A percentile compares a stretch with the other conserved stretches of the same genome.
Evolutionary conservation across 345 rosid genomes (phyloP).

Genomic region (Aurinia saxatilis): DNA sequence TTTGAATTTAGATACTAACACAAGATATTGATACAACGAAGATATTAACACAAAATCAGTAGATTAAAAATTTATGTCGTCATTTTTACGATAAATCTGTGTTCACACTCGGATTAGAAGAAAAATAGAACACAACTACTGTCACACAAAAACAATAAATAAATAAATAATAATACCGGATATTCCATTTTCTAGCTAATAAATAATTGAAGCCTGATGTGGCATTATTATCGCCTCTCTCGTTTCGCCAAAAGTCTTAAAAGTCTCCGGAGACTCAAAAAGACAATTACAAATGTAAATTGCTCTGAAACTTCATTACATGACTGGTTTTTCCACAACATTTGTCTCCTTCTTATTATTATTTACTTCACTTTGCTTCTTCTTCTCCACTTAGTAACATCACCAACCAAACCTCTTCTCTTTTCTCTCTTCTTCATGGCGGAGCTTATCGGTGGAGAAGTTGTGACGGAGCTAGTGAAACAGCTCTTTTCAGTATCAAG

Average conservation of each 20-base stretch:
- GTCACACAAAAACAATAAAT: no score
- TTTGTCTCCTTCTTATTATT: not conserved
- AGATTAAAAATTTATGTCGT: no score
- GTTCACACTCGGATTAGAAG: no score
- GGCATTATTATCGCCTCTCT: not conserved
- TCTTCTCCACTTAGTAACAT: not conserved
- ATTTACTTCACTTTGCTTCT: not conserved
- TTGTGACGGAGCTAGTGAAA: conserved; percentile 52
- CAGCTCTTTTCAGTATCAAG: conserved; percentile 32
- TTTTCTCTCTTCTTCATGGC: conserved; percentile 18
- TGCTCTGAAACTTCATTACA: conserved; percentile 5
- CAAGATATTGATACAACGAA: no score
- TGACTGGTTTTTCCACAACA: not conserved
- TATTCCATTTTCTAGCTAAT: not conserved
- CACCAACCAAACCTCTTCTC: not conserved
- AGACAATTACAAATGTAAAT: not conserved
- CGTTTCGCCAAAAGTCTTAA: not conserved
- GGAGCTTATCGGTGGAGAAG: conserved; percentile 59
- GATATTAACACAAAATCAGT: no score
- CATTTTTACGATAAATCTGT: no score
- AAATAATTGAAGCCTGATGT: not conserved
- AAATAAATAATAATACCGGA: no score
- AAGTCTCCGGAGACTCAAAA: not conserved
- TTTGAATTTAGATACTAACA: no score
- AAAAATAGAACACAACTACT: no score